A percentile compares a stretch with the other conserved stretches of the same genome.
Evolutionary conservation across 2,329 filamentous ascomycete genomes (phyloP).

Genomic region (Salinomyces thailandicus): DNA sequence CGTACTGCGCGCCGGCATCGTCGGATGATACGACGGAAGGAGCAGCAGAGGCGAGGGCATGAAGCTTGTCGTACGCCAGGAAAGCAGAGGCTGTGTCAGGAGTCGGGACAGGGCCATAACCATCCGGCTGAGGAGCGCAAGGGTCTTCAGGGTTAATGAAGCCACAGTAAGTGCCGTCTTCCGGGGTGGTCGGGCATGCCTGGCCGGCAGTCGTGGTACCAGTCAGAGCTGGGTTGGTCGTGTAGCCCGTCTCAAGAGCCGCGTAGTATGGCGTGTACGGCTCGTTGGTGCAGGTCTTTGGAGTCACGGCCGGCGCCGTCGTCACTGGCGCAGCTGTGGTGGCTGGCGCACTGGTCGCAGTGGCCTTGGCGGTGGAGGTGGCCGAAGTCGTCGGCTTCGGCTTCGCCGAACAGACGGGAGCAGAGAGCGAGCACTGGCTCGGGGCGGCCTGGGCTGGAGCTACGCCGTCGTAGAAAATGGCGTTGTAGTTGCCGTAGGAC

Average conservation of each 20-base stretch:
- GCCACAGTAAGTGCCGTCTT: constrained; percentile 25
- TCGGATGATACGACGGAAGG: constrained; percentile 1
- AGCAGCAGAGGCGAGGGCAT: constrained; percentile 1
- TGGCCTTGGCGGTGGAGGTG: not conserved
- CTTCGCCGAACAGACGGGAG: constrained; percentile 3
- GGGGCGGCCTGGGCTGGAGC: constrained; percentile 1
- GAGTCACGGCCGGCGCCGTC: not conserved
- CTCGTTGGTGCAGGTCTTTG: not conserved
- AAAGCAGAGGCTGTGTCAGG: constrained; percentile 20
- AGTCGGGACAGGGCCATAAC: constrained; percentile 21
- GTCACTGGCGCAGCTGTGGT: not conserved
- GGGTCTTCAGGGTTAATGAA: constrained; percentile 31
- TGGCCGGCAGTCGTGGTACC: constrained; percentile 13
- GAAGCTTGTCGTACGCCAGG: constrained; percentile 12
- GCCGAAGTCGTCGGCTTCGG: not conserved
- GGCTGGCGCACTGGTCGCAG: not conserved
- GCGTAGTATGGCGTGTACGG: constrained; percentile 11
- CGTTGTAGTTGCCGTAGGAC: constrained; percentile 3
- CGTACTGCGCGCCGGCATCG: constrained; percentile 13
- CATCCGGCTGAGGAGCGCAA: constrained; percentile 29
- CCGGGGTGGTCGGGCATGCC: constrained; percentile 15
- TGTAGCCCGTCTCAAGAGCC: constrained; percentile 15
- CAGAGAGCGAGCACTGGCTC: constrained; percentile 1
- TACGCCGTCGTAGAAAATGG: constrained; percentile 5
- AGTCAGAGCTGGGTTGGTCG: constrained; percentile 15